These are phyloP conservation scores for Incumbomyces lentus DNA, from an alignment of 2,329 filamentous ascomycete genomes.

Conservation along the genomic window DNA sequence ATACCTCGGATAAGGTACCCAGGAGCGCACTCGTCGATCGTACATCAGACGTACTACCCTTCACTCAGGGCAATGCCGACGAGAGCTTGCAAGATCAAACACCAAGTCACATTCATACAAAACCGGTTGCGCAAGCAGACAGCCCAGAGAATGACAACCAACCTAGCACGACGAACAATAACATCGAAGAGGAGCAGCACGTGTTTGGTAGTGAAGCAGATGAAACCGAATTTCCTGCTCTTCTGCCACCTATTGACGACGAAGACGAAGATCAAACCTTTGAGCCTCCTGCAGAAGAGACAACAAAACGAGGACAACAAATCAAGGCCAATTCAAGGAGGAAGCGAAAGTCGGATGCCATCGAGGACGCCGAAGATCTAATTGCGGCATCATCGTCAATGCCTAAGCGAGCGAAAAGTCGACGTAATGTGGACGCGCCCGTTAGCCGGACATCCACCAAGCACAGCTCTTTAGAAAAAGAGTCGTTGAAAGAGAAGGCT, in stretches of 20 bases:
- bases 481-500: conserved; percentile 20
- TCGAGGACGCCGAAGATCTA: conserved; percentile 13
- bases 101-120: conserved; percentile 4
- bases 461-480: neutral
- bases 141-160: no score
- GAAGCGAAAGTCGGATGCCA: conserved; percentile 19
- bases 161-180: neutral
- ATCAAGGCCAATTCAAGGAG: conserved; percentile 17
- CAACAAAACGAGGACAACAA: conserved; percentile 5
- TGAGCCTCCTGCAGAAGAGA: conserved; percentile 9
- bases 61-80: neutral
- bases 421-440: conserved; percentile 8
- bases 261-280: conserved; percentile 14
- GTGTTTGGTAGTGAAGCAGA: conserved; percentile 5
- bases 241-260: conserved; percentile 12
- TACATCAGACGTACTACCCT: conserved; percentile 3
- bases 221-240: conserved; percentile 9
- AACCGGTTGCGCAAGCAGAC: no score
- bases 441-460: conserved; percentile 24
- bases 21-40: conserved; percentile 4
- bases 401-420: conserved; percentile 12
- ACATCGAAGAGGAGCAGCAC: conserved; percentile 9
- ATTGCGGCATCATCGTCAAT: conserved; percentile 17
- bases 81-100: conserved; percentile 6
- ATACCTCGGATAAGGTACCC: neutral